A percentile compares a stretch with the other conserved stretches of the same genome.
Conservation (phyloP, 163 green algal genomes). For the Chlamydomonas reinhardtii region DNA sequence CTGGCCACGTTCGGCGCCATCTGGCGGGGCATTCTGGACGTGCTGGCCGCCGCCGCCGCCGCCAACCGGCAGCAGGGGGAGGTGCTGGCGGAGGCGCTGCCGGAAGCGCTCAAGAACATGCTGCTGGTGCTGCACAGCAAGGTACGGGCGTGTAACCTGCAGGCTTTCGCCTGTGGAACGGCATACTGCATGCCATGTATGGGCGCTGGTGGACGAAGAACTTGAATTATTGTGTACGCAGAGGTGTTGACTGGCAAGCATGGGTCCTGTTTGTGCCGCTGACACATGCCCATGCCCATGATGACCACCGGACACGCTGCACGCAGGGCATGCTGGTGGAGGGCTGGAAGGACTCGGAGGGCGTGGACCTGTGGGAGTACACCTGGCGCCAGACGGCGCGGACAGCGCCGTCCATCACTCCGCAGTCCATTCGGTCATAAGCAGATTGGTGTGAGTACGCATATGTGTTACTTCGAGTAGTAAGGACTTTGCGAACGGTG, state of each 20-base stretch:
- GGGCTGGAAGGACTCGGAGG: constrained; percentile 76
- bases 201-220: background rate
- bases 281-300: too few species aligned
- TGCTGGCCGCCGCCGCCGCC: constrained; percentile 43
- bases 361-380: constrained; percentile 78
- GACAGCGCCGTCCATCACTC: constrained; percentile 74
- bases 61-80: constrained; percentile 60
- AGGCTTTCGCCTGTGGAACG: too few species aligned
- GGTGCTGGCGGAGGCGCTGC: constrained; percentile 86
- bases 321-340: constrained; percentile 65
- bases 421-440: constrained; percentile 11
- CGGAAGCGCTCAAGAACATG: constrained; percentile 96
- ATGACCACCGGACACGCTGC: too few species aligned
- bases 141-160: constrained; percentile 39
- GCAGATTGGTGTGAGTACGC: too few species aligned
- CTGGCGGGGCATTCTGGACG: constrained; percentile 56
- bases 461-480: too few species aligned
- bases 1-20: constrained; percentile 34
- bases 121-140: constrained; percentile 88
- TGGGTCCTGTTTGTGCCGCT: too few species aligned
- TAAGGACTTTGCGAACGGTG: too few species aligned
- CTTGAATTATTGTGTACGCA: background rate
- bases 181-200: too few species aligned
- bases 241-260: too few species aligned
- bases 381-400: constrained; percentile 72